These are phyloP conservation scores for Styphnolobium japonicum DNA, from an alignment of 306 rosid genomes.

Conservation along the genomic window DNA sequence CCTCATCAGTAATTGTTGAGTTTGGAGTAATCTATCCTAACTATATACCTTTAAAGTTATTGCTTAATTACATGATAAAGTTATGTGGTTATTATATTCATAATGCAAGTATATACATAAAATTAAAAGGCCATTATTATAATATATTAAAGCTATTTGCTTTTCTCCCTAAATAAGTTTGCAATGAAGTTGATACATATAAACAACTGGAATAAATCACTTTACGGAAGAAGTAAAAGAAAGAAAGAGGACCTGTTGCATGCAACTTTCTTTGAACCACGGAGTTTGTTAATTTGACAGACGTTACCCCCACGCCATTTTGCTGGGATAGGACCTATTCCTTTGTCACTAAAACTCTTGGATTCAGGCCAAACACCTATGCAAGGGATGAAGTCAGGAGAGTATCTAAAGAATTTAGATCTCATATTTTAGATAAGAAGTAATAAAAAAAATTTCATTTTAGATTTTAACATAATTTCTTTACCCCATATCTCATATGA, in stretches of 20 bases:
- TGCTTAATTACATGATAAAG: too few species aligned
- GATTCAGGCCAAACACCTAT: constrained; percentile 81
- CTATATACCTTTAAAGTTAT: too few species aligned
- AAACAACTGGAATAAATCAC: too few species aligned
- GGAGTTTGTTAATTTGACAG: constrained; percentile 35
- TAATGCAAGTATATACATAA: too few species aligned
- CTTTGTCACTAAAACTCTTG: constrained; percentile 57
- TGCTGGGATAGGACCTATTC: constrained; percentile 58
- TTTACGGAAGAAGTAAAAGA: background rate
- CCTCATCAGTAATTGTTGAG: too few species aligned
- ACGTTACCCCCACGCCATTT: constrained; percentile 54
- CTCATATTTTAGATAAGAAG: too few species aligned
- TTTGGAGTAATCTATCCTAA: too few species aligned
- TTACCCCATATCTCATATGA: background rate
- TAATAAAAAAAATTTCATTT: background rate
- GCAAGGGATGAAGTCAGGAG: background rate
- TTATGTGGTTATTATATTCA: too few species aligned
- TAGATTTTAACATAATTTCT: background rate
- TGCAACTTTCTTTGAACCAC: background rate
- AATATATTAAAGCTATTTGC: too few species aligned
- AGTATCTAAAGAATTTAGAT: background rate
- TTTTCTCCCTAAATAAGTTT: too few species aligned
- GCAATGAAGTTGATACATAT: too few species aligned
- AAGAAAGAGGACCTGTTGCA: constrained; percentile 47
- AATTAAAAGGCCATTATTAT: too few species aligned